phyloP scores from a whole-genome alignment of 192 early-diverging fungal genomes.

The Backusella circina region DNA sequence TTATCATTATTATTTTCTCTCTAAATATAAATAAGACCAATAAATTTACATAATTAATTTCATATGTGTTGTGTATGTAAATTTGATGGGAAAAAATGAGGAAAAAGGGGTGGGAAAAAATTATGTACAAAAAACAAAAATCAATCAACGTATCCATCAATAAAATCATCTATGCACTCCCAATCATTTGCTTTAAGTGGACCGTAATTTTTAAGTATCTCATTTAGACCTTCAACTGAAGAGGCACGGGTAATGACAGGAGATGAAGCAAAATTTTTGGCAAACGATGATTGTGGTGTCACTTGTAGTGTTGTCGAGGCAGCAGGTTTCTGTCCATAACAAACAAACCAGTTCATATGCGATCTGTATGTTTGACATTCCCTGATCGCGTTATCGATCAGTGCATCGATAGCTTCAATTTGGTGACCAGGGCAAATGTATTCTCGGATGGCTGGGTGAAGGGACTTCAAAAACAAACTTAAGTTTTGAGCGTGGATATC shows the following conservation, averaged over 20 bases:
- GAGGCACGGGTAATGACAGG: not conserved
- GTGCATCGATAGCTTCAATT: not conserved
- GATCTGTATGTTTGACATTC: constrained; percentile 16
- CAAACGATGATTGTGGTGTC: not conserved
- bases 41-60: not conserved
- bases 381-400: not conserved
- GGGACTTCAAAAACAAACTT: not conserved
- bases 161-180: constrained; percentile 24
- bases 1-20: not conserved
- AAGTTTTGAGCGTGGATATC: constrained; percentile 19
- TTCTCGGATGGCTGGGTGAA: not conserved
- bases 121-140: not conserved
- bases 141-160: constrained; percentile 23
- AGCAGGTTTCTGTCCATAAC: constrained; percentile 22
- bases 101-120: not conserved
- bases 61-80: not conserved
- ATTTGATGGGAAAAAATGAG: not conserved
- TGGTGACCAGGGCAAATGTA: not conserved
- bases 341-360: constrained; percentile 25
- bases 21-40: not conserved
- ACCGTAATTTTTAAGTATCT: not conserved
- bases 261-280: not conserved
- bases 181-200: constrained; percentile 2
- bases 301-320: not conserved
- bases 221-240: not conserved